Evolutionary conservation across 805 yeast genomes (phyloP), one percentile per base, ranked within the genome.

Genomic region (Cyberlindnera japonica): DNA sequence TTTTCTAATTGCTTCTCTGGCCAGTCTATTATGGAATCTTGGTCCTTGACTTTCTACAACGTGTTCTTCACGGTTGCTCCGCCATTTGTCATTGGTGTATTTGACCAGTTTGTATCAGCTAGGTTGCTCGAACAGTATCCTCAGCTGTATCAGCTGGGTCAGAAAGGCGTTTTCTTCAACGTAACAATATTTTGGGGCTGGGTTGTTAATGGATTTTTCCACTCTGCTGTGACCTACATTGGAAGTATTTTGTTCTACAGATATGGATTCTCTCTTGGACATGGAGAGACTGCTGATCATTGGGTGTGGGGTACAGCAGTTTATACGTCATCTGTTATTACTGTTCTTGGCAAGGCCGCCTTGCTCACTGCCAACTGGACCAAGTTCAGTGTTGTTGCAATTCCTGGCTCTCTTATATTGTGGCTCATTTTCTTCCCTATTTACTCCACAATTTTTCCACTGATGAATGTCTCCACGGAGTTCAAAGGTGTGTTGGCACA

Each of bases 1-100:
- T 93, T 93, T 60, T 74, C 81, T 44, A 93, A 90, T 61, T 91
- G 88, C 5, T 93, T 78, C 58, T 87, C 96, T 17, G 99, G 99
- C 14, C 96, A 93, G 64, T 87, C 96, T 1, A 81, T 93, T 53
- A 84, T 85, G 60, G 99, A 93, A 62, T 90, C 98, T 0, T 93
- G 99, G 99, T 88, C 97, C 0, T 78, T 95, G 59, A 93, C 99
- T 0, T 85, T 86, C 50, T 95, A 93, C 69, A 93, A 95, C 58
- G 96, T 95, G 10, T 73, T 95, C 39, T 93, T 91, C 64, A 87
- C 98, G 0, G 97, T 86, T 23, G 68, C 88, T 32, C 99, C 99
- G 3, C 99, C 99, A 0, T 86, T 93, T 64, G 95, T 91, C 3
- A 71, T 93, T 53, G 99, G 99, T 41, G 87, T 95, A 5, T 89